Base-by-base conservation (phyloP, 2,329 filamentous ascomycete species). In the Pestalotiopsis sp. region DNA sequence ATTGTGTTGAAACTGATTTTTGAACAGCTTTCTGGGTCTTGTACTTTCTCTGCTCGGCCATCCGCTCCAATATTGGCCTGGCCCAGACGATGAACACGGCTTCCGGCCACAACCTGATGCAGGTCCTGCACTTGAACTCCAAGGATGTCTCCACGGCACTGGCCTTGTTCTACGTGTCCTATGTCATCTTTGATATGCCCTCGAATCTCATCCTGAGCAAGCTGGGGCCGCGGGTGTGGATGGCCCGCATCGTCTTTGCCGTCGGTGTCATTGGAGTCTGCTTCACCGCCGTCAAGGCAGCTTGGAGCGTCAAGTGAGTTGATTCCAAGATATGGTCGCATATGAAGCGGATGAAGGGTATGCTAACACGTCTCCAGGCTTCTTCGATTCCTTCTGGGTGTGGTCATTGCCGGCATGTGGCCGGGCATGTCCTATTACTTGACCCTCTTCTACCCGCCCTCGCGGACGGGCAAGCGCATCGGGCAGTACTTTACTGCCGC, bases 361-460 rank as follows among this genome's bases (percentile, higher is more conserved):
- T 36, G n/a, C 59, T 27, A 3, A 36, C 72, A 56, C 25, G 25
- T 2, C 20, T 9, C 4, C 59, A 88, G 88, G 73, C 84, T 97
- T n/a, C 86, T 97, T 36, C 91, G 94, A 7, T 91, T 97, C 68
- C 85, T 97, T 12, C 88, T 97, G 6, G 94, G 94, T 62, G 87
- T 96, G 14, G 94, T 97, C 27, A 95, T 95, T 77, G 94, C 94
- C 1, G 94, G 94, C 61, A 94, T 97, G 91, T 97, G 94, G 94
- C 94, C 94, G 0, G 94, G 94, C 64, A 97, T 97, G 94, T 90
- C 93, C 11, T 96, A 96, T 79, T 97, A 97, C 77, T 85, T 97
- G 61, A 97, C 94, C 0, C 86, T 97, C 7, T 97, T 97, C 84
- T 97, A 97, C 77, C 94, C 94, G 6, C 94, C 94, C 0, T 93